Base-by-base conservation (phyloP, 768 basidiomycete genomes). In the Phylloporus arenicola region DNA sequence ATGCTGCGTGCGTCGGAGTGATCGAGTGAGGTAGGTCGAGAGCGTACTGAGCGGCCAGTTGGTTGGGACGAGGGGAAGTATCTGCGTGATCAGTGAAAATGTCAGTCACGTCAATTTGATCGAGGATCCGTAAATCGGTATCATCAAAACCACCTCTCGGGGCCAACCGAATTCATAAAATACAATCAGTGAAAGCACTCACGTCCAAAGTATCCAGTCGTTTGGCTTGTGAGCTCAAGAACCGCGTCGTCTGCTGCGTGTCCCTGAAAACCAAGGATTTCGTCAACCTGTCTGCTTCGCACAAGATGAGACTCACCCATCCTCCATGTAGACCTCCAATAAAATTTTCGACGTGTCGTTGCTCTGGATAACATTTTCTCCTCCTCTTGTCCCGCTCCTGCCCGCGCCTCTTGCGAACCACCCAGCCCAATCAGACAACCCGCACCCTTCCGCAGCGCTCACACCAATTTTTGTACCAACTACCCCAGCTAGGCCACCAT, bases 181-280 rank as follows among this genome's bases (percentile, higher is more conserved):
- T 12, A 3, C 9, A 40, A 30, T 30, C 27, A 19, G 20, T 17
- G 22, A 19, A 33, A 25, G 19, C 19, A 72, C 83, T 61, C 62
- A 93, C 91, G 62, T 92, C 87, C 14, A 83, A 57, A 6, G 82
- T 78, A 59, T 93, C 90, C 34, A 95, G 72, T 61, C 83, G 84
- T 53, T 82, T 75, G 8, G 84, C 86, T 63, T 93, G 92, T 2
- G 92, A 82, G 63, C 86, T 86, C 29, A 96, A 70, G 35, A 95
- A 68, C 29, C 76, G 75, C 6, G 86, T 78, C 0, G 88, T 81
- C 37, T 82, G 80, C 17, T 79, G 77, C 1, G 69, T 64, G 50
- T 78, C 75, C 42, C 84, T 88, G 50, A 19, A 31, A 48, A 44
- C 50, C n/a, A 40, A 12, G 33, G 42, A 11, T 6, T n/a, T 31